phyloP scores from a whole-genome alignment of 2,329 filamentous ascomycete species.

The Pseudogymnoascus sp. region DNA sequence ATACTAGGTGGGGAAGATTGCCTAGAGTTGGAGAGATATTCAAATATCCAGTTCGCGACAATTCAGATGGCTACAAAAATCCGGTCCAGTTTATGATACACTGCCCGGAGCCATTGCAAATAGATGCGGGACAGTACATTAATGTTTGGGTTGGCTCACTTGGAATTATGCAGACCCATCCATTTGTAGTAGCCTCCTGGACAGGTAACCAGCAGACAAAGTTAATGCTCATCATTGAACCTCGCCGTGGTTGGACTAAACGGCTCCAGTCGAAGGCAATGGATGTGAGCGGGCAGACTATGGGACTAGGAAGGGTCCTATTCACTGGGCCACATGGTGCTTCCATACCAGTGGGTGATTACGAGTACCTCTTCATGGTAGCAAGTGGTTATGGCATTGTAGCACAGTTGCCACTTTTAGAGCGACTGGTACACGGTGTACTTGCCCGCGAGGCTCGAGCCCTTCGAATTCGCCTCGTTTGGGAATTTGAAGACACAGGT shows the following conservation, averaged over 20 bases:
- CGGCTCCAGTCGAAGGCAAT: slow-evolving; percentile 13
- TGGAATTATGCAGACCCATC: slow-evolving; percentile 24
- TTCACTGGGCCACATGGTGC: slow-evolving; percentile 18
- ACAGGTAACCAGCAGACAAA: slow-evolving; percentile 17
- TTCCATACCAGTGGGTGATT: slow-evolving; percentile 15
- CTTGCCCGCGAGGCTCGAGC: slow-evolving; percentile 18
- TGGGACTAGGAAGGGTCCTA: slow-evolving; percentile 14
- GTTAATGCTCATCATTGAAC: slow-evolving; percentile 23
- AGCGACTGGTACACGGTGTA: slow-evolving; percentile 16
- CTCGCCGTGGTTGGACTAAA: slow-evolving; percentile 18
- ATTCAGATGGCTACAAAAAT: not conserved
- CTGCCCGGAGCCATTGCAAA: slow-evolving; percentile 11
- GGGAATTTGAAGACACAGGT: slow-evolving; percentile 18
- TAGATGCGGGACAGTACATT: slow-evolving; percentile 13
- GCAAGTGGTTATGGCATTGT: slow-evolving; percentile 19
- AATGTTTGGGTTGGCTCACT: slow-evolving; percentile 20
- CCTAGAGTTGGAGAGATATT: not conserved
- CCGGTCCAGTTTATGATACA: not conserved
- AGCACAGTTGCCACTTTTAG: slow-evolving; percentile 7
- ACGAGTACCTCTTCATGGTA: slow-evolving; percentile 19
- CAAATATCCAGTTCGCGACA: not conserved
- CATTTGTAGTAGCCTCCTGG: slow-evolving; percentile 29
- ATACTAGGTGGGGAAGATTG: slow-evolving; percentile 17
- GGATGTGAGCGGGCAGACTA: not conserved
- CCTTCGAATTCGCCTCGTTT: slow-evolving; percentile 18